phyloP scores from a whole-genome alignment of 2,329 filamentous ascomycete species.

The Lecanosticta acicola region DNA sequence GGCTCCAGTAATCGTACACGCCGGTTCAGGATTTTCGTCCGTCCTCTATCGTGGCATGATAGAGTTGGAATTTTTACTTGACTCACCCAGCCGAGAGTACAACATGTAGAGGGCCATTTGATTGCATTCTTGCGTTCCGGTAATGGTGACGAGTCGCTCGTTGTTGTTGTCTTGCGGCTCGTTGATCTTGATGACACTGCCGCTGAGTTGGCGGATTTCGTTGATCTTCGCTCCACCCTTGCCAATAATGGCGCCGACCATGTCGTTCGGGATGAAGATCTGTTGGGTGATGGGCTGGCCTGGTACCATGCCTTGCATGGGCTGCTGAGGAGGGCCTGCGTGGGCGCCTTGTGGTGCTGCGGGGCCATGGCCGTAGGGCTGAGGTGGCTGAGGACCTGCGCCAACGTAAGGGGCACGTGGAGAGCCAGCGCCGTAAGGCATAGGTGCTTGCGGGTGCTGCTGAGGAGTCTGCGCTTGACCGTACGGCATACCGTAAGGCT shows the following conservation, averaged over 20 bases:
- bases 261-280: slow-evolving; percentile 98
- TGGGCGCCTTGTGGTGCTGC: slow-evolving; percentile 55
- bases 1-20: slow-evolving; percentile 4
- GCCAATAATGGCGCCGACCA: slow-evolving; percentile 98
- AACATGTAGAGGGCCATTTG: slow-evolving; percentile 99
- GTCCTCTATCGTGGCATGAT: slow-evolving; percentile 28
- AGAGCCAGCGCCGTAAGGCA: slow-evolving; percentile 70
- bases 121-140: slow-evolving; percentile 96
- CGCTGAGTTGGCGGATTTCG: slow-evolving; percentile 92
- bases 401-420: slow-evolving; percentile 73
- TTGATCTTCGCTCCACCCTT: slow-evolving; percentile 99
- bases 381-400: slow-evolving; percentile 69
- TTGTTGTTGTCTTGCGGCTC: slow-evolving; percentile 99
- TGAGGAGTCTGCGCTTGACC: slow-evolving; percentile 49
- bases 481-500: slow-evolving; percentile 43
- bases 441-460: slow-evolving; percentile 52
- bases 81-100: slow-evolving; percentile 87
- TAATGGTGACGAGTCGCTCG: slow-evolving; percentile 93
- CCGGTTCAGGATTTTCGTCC: neutral
- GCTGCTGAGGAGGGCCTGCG: slow-evolving; percentile 66
- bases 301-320: slow-evolving; percentile 64
- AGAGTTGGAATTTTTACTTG: slow-evolving; percentile 38
- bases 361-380: slow-evolving; percentile 47
- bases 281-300: slow-evolving; percentile 90
- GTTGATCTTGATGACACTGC: slow-evolving; percentile 99